These are phyloP conservation scores for Ceratobasidium sp. DNA, from an alignment of 1,284 basidiomycete genomes.

Conservation along the genomic window DNA sequence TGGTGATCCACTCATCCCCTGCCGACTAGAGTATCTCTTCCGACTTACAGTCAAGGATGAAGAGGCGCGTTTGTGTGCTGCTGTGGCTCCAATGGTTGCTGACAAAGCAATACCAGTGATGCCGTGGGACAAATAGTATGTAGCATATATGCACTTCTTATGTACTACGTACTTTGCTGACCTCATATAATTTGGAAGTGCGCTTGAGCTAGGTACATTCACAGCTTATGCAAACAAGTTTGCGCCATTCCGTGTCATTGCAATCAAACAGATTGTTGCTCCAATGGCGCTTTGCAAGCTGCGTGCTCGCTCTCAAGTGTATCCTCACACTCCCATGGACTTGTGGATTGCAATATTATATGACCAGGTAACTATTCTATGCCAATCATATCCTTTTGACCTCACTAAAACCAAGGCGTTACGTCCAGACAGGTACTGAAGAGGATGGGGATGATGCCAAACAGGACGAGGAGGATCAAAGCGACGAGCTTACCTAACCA, in stretches of 20 bases:
- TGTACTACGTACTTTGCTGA: not conserved
- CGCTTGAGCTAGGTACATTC: not conserved
- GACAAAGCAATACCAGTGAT: conserved; percentile 47
- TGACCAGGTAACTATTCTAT: not conserved
- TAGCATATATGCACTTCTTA: not conserved
- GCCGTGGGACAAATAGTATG: conserved; percentile 49
- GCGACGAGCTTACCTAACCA: not conserved
- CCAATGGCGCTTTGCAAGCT: conserved; percentile 2
- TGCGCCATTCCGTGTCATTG: not conserved
- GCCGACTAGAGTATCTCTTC: not conserved
- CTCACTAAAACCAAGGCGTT: not conserved
- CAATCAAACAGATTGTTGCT: not conserved
- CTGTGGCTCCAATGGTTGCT: conserved; percentile 44
- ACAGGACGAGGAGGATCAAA: not conserved
- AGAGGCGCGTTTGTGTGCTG: conserved; percentile 40
- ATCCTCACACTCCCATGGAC: not conserved
- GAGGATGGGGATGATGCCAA: not conserved
- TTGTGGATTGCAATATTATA: conserved; percentile 5
- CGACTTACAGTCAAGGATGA: conserved; percentile 13
- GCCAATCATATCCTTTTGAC: not conserved
- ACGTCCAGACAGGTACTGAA: not conserved
- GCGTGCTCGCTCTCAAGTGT: not conserved
- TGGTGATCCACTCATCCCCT: not conserved
- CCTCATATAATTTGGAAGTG: not conserved
- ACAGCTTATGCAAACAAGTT: not conserved